Conservation (phyloP, 108 stramenopile genomes). For the Skeletonema marinoi region DNA sequence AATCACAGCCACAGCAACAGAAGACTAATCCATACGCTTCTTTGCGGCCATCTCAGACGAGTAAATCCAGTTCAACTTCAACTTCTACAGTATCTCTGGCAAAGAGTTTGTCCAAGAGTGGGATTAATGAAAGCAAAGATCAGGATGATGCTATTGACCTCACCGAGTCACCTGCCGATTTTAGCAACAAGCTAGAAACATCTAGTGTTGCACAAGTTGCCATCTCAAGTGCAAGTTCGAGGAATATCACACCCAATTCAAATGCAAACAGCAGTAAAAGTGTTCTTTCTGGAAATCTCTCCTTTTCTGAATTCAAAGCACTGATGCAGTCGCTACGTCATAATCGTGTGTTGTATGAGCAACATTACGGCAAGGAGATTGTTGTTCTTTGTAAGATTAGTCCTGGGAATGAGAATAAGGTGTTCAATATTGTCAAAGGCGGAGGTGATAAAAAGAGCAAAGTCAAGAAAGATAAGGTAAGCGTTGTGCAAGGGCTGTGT, state of each 20-base stretch:
- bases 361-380: constrained; percentile 44
- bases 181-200: background rate
- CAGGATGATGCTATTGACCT: constrained; percentile 1
- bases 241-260: constrained; percentile 3
- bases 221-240: background rate
- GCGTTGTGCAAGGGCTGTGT: background rate
- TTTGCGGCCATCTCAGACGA: constrained; percentile 7
- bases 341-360: constrained; percentile 50
- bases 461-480: constrained; percentile 20
- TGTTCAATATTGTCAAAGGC: constrained; percentile 44
- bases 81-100: too few relatives aligned
- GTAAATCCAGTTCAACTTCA: background rate
- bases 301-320: constrained; percentile 41
- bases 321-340: constrained; percentile 19
- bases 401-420: constrained; percentile 5
- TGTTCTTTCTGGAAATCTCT: constrained; percentile 10
- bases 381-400: constrained; percentile 42
- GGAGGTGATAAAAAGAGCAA: constrained; percentile 28
- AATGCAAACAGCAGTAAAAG: background rate
- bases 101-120: too few relatives aligned
- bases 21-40: constrained; percentile 9
- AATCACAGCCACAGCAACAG: background rate
- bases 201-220: background rate
- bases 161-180: constrained; percentile 7
- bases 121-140: background rate